phyloP scores from a whole-genome alignment of 176 grass and related monocot genomes.

The Oryza longistaminata region DNA sequence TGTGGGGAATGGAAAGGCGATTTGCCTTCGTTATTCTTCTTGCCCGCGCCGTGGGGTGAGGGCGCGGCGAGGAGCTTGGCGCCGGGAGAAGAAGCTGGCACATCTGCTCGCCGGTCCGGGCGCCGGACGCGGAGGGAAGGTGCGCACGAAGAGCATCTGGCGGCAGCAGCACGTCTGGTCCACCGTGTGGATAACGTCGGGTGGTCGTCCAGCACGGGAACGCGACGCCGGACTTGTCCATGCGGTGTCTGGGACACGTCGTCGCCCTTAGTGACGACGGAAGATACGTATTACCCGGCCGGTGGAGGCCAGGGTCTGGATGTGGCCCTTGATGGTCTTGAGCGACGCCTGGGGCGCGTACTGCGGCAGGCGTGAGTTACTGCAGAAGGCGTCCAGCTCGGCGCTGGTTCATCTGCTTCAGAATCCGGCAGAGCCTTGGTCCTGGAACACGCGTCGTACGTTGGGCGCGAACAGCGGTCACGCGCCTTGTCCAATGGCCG shows the following conservation, averaged over 20 bases:
- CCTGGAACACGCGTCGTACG: slow-evolving; percentile 93
- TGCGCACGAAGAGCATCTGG: slow-evolving; percentile 62
- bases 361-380: slow-evolving; percentile 84
- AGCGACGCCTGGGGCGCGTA: slow-evolving; percentile 94
- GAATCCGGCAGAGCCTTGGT: slow-evolving; percentile 65
- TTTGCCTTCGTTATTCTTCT: slow-evolving; percentile 53
- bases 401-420: slow-evolving; percentile 69
- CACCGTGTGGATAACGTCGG: slow-evolving; percentile 75
- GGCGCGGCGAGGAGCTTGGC: slow-evolving; percentile 38
- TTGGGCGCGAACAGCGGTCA: slow-evolving; percentile 90
- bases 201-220: slow-evolving; percentile 74
- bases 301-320: slow-evolving; percentile 73
- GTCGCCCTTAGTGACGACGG: slow-evolving; percentile 69
- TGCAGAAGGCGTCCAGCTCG: slow-evolving; percentile 80
- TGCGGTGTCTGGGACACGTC: slow-evolving; percentile 77
- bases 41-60: slow-evolving; percentile 30
- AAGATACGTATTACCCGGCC: slow-evolving; percentile 84
- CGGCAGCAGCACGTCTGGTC: slow-evolving; percentile 72
- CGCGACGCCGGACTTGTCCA: slow-evolving; percentile 82
- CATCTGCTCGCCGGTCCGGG: slow-evolving; percentile 33
- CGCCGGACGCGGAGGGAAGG: slow-evolving; percentile 53
- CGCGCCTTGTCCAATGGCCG: slow-evolving; percentile 87
- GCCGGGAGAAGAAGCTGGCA: slow-evolving; percentile 36
- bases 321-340: slow-evolving; percentile 58
- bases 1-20: slow-evolving; percentile 60